Base-by-base conservation (phyloP, 1,284 basidiomycete species). In the Cutaneotrichosporon spelunceum region DNA sequence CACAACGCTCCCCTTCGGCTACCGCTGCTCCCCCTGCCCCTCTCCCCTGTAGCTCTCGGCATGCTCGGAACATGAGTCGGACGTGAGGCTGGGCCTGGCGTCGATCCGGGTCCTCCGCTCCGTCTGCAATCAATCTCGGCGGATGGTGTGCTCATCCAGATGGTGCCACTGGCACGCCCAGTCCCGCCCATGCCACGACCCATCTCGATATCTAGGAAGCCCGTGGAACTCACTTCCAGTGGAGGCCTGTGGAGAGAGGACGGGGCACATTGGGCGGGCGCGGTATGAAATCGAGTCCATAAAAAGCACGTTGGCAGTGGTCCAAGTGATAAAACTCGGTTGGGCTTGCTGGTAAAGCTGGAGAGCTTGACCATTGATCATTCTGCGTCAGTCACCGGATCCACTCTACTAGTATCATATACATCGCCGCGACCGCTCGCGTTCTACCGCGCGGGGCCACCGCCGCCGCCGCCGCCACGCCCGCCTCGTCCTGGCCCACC, bases 401-500 rank as follows among this genome's bases (percentile, higher is more conserved):
- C 45, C 45, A 26, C 13, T 24, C 45, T 3, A 49, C 26, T 49
- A 27, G 26, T 49, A 49, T 26, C 24, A 11, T 27, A 30, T 49
- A 26, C 48, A 49, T 49, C 48, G 9, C 48, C 30, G 13, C 13
- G 8, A 5, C 30, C 30, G 4, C 7, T 27, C 19, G 11, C 47
- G 23, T 11, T 6, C 39, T 55, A 45, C 39, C 53, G 39, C 19
- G 53, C 42, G 0, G 53, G 53, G 39, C 39, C 53, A 14, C 65
- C 70, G 42, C 67, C 56, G 13, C 66, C 66, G 24, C 67, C 65
- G 53, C 68, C 70, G 42, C 67, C 56, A 14, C 66, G 67, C 27
- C 67, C 65, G 53, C 68, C 68, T 63, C 68, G 62, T 42, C 64
- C 59, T 9, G 65, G 69, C 53, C 64, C 58, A 16, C 68, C 70